These are phyloP conservation scores for Vigna mungo DNA, from an alignment of 306 rosid species.

Conservation along the genomic window DNA sequence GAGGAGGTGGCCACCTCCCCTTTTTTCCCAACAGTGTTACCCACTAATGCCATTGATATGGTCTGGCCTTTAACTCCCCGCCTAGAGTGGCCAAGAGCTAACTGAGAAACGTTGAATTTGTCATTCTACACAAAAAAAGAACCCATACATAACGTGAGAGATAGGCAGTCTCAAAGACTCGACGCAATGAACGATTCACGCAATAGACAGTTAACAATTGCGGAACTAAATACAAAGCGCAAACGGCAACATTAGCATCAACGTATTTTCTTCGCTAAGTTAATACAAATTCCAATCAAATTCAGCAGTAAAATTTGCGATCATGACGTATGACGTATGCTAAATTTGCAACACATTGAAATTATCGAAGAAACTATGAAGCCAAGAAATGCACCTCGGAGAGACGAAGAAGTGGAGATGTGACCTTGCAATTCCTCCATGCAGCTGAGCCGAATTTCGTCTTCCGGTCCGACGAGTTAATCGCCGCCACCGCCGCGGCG, in stretches of 20 bases:
- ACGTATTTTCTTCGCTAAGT: not conserved
- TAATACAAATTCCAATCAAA: not conserved
- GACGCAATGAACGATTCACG: not conserved
- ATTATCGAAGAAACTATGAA: constrained; percentile 26
- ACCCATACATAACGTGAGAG: constrained; percentile 11
- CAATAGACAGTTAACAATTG: not conserved
- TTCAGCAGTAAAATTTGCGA: not conserved
- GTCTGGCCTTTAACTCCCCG: constrained; percentile 39
- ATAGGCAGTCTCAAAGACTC: not conserved
- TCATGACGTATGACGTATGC: not conserved
- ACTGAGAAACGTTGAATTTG: constrained; percentile 43
- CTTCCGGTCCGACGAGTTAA: constrained; percentile 37
- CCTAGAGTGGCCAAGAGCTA: constrained; percentile 47
- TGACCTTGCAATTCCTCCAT: constrained; percentile 36
- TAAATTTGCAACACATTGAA: constrained; percentile 21
- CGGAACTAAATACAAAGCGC: constrained; percentile 18
- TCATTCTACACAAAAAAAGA: constrained; percentile 54
- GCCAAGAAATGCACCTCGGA: constrained; percentile 48
- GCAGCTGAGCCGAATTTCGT: constrained; percentile 11
- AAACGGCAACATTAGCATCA: constrained; percentile 5
- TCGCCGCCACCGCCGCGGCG: constrained; percentile 33
- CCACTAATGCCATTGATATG: constrained; percentile 68
- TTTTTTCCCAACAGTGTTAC: constrained; percentile 53
- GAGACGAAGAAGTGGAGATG: constrained; percentile 45
- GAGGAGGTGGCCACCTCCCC: constrained; percentile 56